Evolutionary conservation across 371 early-diverging fungal species (phyloP).

Genomic region (Lichtheimia hyalospora): DNA sequence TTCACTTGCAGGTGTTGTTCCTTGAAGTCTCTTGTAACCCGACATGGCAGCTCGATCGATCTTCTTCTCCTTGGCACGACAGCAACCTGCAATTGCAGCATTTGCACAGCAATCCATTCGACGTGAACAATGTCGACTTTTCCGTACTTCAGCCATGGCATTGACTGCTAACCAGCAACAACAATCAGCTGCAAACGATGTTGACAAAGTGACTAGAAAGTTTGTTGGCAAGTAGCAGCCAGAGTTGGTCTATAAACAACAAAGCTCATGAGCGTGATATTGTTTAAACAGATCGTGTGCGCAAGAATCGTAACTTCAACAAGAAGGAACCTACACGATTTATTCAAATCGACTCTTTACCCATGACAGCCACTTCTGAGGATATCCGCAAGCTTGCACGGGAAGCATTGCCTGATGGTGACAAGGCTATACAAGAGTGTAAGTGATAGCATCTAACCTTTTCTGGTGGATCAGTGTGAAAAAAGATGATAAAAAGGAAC

Average conservation of each 20-base stretch:
- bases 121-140: conserved; percentile 4
- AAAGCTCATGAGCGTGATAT: not conserved
- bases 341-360: conserved; percentile 33
- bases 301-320: conserved; percentile 12
- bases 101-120: not conserved
- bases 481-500: not conserved
- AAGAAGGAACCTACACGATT: conserved; percentile 29
- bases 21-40: not conserved
- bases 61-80: conserved; percentile 5
- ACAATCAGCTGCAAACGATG: not conserved
- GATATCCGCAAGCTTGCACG: conserved; percentile 47
- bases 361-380: conserved; percentile 39
- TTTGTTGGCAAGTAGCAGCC: conserved; percentile 10
- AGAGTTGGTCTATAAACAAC: not conserved
- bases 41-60: conserved; percentile 6
- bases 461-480: not conserved
- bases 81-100: conserved; percentile 1
- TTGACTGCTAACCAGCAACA: not conserved
- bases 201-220: conserved; percentile 10
- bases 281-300: conserved; percentile 6
- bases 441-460: conserved; percentile 1
- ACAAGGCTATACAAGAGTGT: conserved; percentile 33
- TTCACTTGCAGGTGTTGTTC: not conserved
- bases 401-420: conserved; percentile 40
- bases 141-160: conserved; percentile 5